Conservation (phyloP, 2,329 filamentous ascomycete species). For the Aspergillus fumigatus region DNA sequence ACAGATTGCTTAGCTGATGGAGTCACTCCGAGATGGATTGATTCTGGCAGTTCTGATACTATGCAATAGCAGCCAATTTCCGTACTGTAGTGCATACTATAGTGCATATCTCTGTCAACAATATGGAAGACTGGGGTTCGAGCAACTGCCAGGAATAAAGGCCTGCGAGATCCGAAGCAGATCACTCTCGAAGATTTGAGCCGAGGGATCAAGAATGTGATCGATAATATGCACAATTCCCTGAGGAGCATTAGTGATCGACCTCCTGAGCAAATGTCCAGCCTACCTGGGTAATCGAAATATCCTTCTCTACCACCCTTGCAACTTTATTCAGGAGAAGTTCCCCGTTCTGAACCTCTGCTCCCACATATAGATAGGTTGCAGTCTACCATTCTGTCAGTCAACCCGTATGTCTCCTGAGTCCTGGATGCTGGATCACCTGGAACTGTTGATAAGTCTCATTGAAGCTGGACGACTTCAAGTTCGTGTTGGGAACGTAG, state of each 20-base stretch:
- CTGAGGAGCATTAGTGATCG: neutral
- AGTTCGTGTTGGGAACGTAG: conserved; percentile 2
- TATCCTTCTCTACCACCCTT: conserved; percentile 1
- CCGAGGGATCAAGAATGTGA: conserved; percentile 1
- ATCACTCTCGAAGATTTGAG: neutral
- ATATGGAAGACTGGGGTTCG: conserved; percentile 1
- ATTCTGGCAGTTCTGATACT: too few species aligned
- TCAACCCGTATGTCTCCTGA: neutral
- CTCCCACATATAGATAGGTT: conserved; percentile 1
- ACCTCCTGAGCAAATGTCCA: too few species aligned
- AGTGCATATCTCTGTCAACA: neutral
- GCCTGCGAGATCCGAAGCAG: conserved; percentile 1
- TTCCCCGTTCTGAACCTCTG: neutral
- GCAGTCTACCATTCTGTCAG: neutral
- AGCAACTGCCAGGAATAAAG: conserved; percentile 4
- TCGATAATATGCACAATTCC: conserved; percentile 2
- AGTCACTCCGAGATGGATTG: too few species aligned
- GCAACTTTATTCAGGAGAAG: conserved; percentile 3
- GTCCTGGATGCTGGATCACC: neutral
- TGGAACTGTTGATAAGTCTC: neutral
- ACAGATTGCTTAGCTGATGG: too few species aligned
- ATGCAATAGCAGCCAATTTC: too few species aligned
- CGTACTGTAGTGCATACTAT: too few species aligned
- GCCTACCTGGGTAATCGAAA: neutral
- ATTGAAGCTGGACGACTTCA: neutral